Conservation (phyloP, 208 protist genomes). For the Crithidia brevicula region DNA sequence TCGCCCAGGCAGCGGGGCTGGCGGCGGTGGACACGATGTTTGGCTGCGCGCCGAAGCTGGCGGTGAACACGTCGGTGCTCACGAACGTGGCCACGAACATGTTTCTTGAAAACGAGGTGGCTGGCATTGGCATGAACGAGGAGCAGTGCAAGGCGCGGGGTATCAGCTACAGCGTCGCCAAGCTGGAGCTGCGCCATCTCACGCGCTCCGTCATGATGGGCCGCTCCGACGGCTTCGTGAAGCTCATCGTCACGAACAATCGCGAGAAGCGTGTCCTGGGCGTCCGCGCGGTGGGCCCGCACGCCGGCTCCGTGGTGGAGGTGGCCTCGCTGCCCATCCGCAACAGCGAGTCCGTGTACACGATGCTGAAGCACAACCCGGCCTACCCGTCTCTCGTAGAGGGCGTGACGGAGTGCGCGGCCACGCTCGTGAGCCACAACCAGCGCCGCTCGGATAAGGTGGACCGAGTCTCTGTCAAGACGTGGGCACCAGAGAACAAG, state of each 20-base stretch:
- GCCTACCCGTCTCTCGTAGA: slow-evolving; percentile 64
- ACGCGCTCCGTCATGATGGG: slow-evolving; percentile 60
- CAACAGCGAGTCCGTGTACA: slow-evolving; percentile 59
- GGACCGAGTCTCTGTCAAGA: slow-evolving; percentile 34
- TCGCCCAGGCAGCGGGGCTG: slow-evolving; percentile 51
- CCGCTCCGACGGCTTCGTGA: slow-evolving; percentile 60
- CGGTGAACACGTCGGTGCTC: slow-evolving; percentile 23
- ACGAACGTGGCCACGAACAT: slow-evolving; percentile 53
- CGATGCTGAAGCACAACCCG: slow-evolving; percentile 54
- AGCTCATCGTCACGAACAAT: slow-evolving; percentile 76
- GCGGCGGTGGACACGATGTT: slow-evolving; percentile 70
- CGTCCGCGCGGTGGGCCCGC: slow-evolving; percentile 59
- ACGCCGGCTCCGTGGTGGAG: slow-evolving; percentile 71
- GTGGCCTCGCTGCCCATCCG: slow-evolving; percentile 65
- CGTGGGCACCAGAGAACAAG: slow-evolving; percentile 25
- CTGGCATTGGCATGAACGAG: slow-evolving; percentile 70
- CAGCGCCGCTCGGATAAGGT: slow-evolving; percentile 42
- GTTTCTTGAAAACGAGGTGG: slow-evolving; percentile 73
- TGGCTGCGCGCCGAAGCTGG: slow-evolving; percentile 31
- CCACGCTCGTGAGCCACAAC: slow-evolving; percentile 62
- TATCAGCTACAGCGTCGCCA: slow-evolving; percentile 62
- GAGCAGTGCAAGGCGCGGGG: slow-evolving; percentile 50
- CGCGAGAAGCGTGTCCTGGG: slow-evolving; percentile 67
- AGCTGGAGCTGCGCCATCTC: slow-evolving; percentile 42
- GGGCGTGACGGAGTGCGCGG: slow-evolving; percentile 62